These are phyloP conservation scores for Isatis tinctoria DNA, from an alignment of 345 rosid species.

Conservation along the genomic window DNA sequence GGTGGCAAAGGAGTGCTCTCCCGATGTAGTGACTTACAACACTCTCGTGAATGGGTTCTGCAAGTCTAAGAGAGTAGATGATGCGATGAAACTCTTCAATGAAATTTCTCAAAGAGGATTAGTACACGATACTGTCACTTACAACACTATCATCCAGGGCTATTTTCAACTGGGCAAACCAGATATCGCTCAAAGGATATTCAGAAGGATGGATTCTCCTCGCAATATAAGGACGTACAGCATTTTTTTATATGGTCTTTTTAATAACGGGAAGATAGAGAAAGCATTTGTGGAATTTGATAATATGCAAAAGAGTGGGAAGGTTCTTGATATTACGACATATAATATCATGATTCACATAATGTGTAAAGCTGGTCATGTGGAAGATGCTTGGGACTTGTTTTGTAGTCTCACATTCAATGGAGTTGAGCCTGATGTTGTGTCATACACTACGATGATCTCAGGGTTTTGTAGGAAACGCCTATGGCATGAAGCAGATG, in stretches of 20 bases:
- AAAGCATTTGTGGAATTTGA: conserved; percentile 28
- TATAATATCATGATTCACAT: conserved; percentile 35
- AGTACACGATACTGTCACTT: conserved; percentile 25
- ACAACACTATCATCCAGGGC: conserved; percentile 31
- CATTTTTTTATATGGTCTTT: conserved; percentile 34
- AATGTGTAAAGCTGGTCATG: conserved; percentile 31
- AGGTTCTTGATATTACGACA: conserved; percentile 10
- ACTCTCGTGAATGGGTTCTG: conserved; percentile 36
- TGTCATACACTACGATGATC: conserved; percentile 32
- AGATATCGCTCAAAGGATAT: conserved; percentile 23
- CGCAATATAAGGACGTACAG: conserved; percentile 23
- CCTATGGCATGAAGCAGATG: conserved; percentile 23
- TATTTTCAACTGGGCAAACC: conserved; percentile 26
- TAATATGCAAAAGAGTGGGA: conserved; percentile 18
- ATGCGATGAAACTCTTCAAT: conserved; percentile 22
- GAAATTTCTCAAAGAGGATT: conserved; percentile 28
- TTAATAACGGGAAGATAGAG: conserved; percentile 20
- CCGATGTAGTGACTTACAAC: conserved; percentile 27
- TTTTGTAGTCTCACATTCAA: conserved; percentile 4
- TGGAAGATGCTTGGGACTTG: conserved; percentile 32
- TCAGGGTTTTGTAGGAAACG: conserved; percentile 31
- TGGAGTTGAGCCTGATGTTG: conserved; percentile 27
- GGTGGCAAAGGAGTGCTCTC: conserved; percentile 14
- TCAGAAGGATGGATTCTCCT: conserved; percentile 24
- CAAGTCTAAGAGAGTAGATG: conserved; percentile 27